Evolutionary conservation across 2,329 filamentous ascomycete genomes (phyloP).

Genomic region (Arthrobotrys musiformis): DNA sequence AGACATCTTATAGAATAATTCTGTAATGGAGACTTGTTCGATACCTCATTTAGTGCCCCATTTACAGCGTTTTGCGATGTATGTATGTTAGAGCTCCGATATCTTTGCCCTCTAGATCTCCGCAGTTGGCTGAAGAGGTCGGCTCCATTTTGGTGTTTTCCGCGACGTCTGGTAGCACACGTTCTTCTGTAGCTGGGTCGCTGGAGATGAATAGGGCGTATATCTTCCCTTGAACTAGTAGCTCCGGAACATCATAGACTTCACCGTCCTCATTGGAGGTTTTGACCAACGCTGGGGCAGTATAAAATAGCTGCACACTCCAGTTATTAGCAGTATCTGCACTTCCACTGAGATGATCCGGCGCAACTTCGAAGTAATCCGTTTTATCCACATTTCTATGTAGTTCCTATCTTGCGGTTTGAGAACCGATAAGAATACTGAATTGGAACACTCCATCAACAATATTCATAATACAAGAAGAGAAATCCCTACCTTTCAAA

Average conservation of each 20-base stretch:
- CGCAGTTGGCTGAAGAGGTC: conserved; percentile 41
- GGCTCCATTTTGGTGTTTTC: conserved; percentile 26
- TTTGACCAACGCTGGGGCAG: conserved; percentile 35
- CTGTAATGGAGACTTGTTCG: too few relatives aligned
- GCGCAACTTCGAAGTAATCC: conserved; percentile 33
- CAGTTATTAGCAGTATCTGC: conserved; percentile 1
- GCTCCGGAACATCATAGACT: conserved; percentile 11
- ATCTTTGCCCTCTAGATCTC: conserved; percentile 13
- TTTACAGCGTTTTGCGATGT: not conserved
- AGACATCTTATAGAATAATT: too few relatives aligned
- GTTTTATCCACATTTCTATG: not conserved
- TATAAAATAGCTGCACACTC: conserved; percentile 26
- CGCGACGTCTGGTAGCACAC: not conserved
- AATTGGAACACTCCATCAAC: conserved; percentile 42
- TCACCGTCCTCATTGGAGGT: conserved; percentile 43
- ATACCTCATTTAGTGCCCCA: conserved; percentile 2
- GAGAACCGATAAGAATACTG: conserved; percentile 47
- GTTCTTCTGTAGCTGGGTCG: conserved; percentile 2
- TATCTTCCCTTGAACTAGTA: conserved; percentile 41
- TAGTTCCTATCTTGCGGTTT: conserved; percentile 28
- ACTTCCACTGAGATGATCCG: conserved; percentile 26
- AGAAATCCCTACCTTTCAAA: conserved; percentile 24
- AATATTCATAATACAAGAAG: conserved; percentile 16
- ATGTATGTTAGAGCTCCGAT: conserved; percentile 14
- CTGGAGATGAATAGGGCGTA: conserved; percentile 26